Evolutionary conservation across 1,139 yeast species (phyloP), one percentile per base, ranked within the genome.

Genomic region (Kodamaea anthophila): DNA sequence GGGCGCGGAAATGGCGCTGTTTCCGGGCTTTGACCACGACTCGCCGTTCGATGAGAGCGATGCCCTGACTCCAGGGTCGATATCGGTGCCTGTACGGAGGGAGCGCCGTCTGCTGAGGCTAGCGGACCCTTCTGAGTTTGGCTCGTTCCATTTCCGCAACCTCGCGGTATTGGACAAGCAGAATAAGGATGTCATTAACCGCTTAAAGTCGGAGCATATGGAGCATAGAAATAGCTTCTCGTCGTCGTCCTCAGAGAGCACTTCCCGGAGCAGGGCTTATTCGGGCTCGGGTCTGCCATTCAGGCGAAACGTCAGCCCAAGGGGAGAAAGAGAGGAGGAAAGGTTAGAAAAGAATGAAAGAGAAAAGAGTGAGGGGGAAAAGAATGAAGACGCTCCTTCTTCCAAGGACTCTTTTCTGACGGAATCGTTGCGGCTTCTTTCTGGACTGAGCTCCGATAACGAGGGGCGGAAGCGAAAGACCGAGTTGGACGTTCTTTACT

Each of bases 151-250:
- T 38, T 93, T 85, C 56, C 70, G 96, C 43, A 93, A 93, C 51
- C 60, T 93, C 39, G 79, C 91, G 9, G 93, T 93, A 4, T 65
- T 93, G 38, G 98, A 91, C 45, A 84, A 83, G 47, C 97, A 96
- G 11, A 93, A 93, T 48, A 86, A 85, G 49, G 97, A 88, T 54
- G 88, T 85, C 10, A 85, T 93, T 36, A 84, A 84, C 47, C 63
- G 95, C 40, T 69, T 93, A 46, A 84, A 86, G 47, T 78, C 70
- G 26, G 97, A 91, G 50, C 95, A 85, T 54, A 43, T 78, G 38
- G 84, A 78, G 40, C 73, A 65, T 39, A 40, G 71, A 14, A 53
- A 53, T 35, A 64, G 70, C 39, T 58, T 58, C 35, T 62, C 75
- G 11, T 55, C 64, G 5, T 55, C 68, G 2, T 63, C 71, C 4